Conservation (phyloP, 2,329 filamentous ascomycete species). For the Aureobasidium sp. region DNA sequence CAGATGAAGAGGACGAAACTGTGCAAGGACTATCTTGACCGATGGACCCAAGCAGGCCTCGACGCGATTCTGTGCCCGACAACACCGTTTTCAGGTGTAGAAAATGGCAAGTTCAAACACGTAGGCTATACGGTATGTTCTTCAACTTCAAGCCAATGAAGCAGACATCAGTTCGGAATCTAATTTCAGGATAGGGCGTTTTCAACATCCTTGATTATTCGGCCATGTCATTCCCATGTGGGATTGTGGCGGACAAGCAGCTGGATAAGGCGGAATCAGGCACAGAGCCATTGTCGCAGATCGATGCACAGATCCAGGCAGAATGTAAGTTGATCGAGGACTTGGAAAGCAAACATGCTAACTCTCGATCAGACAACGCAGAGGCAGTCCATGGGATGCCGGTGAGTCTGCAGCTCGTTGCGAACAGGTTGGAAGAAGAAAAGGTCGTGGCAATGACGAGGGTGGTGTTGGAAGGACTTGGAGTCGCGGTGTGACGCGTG, state of each 20-base stretch:
- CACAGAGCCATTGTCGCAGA: constrained; percentile 18
- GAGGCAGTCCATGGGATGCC: constrained; percentile 34
- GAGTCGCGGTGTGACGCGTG: neutral
- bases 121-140: constrained; percentile 34
- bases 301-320: constrained; percentile 15
- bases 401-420: constrained; percentile 35
- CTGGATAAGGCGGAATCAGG: constrained; percentile 27
- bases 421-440: constrained; percentile 34
- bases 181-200: constrained; percentile 22
- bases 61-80: constrained; percentile 41
- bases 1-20: constrained; percentile 39
- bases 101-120: constrained; percentile 37
- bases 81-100: constrained; percentile 36
- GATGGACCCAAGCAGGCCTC: constrained; percentile 35
- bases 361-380: constrained; percentile 26
- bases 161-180: neutral
- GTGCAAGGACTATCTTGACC: constrained; percentile 34
- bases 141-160: neutral
- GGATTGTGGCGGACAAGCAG: constrained; percentile 31
- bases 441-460: constrained; percentile 35
- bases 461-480: constrained; percentile 20
- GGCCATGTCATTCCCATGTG: constrained; percentile 37
- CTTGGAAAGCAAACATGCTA: neutral
- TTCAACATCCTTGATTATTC: constrained; percentile 43
- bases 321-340: constrained; percentile 15